phyloP scores from a whole-genome alignment of 1,139 yeast species.

The Scheffersomyces segobiensis region DNA sequence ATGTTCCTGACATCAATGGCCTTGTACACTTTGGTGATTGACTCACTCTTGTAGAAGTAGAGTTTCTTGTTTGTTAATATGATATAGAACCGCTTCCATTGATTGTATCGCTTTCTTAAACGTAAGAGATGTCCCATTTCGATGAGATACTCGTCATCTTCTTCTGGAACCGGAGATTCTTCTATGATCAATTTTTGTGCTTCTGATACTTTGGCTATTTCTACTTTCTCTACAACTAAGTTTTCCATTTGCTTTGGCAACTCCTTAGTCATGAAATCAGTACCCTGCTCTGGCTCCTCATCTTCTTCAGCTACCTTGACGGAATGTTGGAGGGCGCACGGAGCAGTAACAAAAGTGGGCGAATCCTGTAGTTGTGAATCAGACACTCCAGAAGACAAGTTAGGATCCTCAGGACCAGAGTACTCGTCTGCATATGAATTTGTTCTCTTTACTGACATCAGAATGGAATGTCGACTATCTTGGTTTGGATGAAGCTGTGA shows the following conservation, averaged over 20 bases:
- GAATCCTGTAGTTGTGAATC: constrained; percentile 10
- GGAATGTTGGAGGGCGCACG: constrained; percentile 9
- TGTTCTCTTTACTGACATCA: not conserved
- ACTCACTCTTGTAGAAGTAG: constrained; percentile 37
- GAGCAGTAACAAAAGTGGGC: constrained; percentile 3
- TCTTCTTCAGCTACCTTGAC: constrained; percentile 11
- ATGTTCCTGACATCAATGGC: constrained; percentile 35
- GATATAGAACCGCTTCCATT: constrained; percentile 48
- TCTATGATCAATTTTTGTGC: not conserved
- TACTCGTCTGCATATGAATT: constrained; percentile 4
- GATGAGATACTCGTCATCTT: constrained; percentile 34
- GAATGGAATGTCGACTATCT: not conserved
- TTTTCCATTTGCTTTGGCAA: not conserved
- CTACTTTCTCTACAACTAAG: not conserved
- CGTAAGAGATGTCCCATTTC: constrained; percentile 44
- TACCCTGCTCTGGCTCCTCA: not conserved
- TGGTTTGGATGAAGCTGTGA: not conserved
- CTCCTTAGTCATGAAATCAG: not conserved
- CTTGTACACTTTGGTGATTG: constrained; percentile 19
- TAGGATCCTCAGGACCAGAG: constrained; percentile 12
- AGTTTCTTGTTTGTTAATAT: constrained; percentile 43
- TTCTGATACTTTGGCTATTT: not conserved
- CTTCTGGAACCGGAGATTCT: not conserved
- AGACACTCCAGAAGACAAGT: constrained; percentile 27
- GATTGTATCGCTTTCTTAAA: constrained; percentile 43